Base-by-base conservation (phyloP, 306 rosid genomes). In the Comarum palustre region DNA sequence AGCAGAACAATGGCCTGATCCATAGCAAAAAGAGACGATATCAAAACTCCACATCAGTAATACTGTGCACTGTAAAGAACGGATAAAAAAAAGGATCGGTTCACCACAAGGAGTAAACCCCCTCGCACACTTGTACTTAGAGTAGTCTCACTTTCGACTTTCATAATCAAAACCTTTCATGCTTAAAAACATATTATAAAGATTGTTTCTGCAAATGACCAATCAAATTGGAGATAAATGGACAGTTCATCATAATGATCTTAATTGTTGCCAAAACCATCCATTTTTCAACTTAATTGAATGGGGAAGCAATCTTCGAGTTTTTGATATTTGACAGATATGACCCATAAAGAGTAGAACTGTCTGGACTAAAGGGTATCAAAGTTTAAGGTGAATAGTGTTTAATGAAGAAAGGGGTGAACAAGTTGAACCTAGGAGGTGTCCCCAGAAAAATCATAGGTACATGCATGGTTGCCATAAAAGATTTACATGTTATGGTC, bases 1-100 rank as follows among this genome's bases (percentile, higher is more conserved):
- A 91, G 90, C 82, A 94, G 81, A 68, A 91, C 96, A 77, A 94
- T 69, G 57, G 83, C 97, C 99, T 94, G 91, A 66, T 83, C 52
- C 68, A 80, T 58, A 70, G 63, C 77, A 72, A 50, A 43, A 78
- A 72, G 72, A 32, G 22, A 75, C n/a, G 72, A 59, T 57, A 69
- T 82, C 74, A 85, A 84, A 60, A 80, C 43, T 65, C 60, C 66
- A 78, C 31, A 34, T 54, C 39, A 66, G 67, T 45, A 66, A 68
- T 20, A 48, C 19, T 55, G n/a, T 55, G 66, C 41, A 55, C 43
- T 39, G 42, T 70, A 70, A 69, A 14, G 24, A 70, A 22, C n/a
- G 15, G n/a, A 3, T 13, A 46, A 3, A 16, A 47, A 46, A n/a
- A 31, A 12, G 9, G 19, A 59, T 58, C 5, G 29, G 32, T 24